Base-by-base conservation (phyloP, 176 grass and related monocot genomes). In the Zoysia japonica region DNA sequence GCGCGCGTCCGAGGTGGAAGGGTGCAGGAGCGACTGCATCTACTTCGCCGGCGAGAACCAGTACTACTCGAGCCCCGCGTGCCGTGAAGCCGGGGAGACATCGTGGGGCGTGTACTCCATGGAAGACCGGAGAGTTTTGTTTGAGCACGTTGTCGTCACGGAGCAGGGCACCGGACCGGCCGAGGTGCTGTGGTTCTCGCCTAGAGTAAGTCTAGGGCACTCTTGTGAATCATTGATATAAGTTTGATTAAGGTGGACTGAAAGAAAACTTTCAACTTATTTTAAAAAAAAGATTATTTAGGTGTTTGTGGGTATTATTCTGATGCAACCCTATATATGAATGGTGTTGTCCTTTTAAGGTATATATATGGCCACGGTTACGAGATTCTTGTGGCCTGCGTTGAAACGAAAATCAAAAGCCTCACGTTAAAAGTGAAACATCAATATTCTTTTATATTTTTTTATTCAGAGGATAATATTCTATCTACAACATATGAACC, bases 41-140 rank as follows among this genome's bases (percentile, higher is more conserved):
- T 78, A 78, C 61, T 78, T 78, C 47, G 76, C 65, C 35, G 76
- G 48, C 76, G 48, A 52, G 47, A 51, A 4, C 10, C 5, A 37
- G 47, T 42, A 52, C 61, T 78, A 63, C 61, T 3, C 57, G 13
- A 61, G 20, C 19, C 57, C 36, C 75, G 2, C 35, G 14, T 77
- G 75, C 9, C 28, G 14, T 0, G 35, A 65, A 15, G 44, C 9
- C 3, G 45, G 57, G 7, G 47, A 16, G 2, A 15, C 20, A 19
- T 61, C 57, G 19, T 76, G 74, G 74, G 61, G 75, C 1, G 4
- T 49, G 1, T 78, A 65, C 47, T 78, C 59, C 20, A 65, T 77
- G 75, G 35, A 77, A 6, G 2, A n/a, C 3, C 45, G 46, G 8
- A 15, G 48, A 47, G 60, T 77, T 5, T 40, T 77, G 75, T 77